These are phyloP conservation scores for Aspergillus amoenus DNA, from an alignment of 2,329 filamentous ascomycete species.

Conservation along the genomic window DNA sequence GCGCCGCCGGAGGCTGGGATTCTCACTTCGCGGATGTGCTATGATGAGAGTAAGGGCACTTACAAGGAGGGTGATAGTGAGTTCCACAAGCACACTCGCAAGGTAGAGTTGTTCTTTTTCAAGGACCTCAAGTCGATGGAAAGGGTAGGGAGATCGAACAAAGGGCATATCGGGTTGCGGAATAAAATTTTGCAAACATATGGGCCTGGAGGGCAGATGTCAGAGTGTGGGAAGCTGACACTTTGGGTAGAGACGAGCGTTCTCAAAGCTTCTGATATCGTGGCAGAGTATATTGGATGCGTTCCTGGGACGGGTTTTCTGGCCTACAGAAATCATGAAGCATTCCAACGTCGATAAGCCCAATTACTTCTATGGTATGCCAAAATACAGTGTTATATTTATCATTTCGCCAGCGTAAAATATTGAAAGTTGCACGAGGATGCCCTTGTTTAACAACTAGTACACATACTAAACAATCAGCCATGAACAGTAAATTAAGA, in stretches of 20 bases:
- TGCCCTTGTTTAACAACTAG: too few relatives aligned
- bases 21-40: slow-evolving; percentile 12
- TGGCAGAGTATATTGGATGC: slow-evolving; percentile 23
- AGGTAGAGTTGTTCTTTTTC: slow-evolving; percentile 21
- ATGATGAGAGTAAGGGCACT: not conserved
- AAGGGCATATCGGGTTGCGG: slow-evolving; percentile 13
- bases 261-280: slow-evolving; percentile 15
- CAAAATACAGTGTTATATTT: too few relatives aligned
- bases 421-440: too few relatives aligned
- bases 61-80: not conserved
- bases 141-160: slow-evolving; percentile 11
- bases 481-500: too few relatives aligned
- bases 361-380: too few relatives aligned
- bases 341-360: too few relatives aligned
- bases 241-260: slow-evolving; percentile 21
- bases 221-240: not conserved
- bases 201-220: slow-evolving; percentile 10
- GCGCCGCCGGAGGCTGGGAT: slow-evolving; percentile 10
- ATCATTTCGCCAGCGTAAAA: too few relatives aligned
- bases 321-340: not conserved
- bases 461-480: too few relatives aligned
- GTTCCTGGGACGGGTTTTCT: slow-evolving; percentile 18
- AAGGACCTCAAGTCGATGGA: slow-evolving; percentile 17
- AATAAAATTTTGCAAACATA: slow-evolving; percentile 13
- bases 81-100: slow-evolving; percentile 13